Evolutionary conservation across 495 filamentous ascomycete species (phyloP).

Genomic region (Penicillium simplicissimum): DNA sequence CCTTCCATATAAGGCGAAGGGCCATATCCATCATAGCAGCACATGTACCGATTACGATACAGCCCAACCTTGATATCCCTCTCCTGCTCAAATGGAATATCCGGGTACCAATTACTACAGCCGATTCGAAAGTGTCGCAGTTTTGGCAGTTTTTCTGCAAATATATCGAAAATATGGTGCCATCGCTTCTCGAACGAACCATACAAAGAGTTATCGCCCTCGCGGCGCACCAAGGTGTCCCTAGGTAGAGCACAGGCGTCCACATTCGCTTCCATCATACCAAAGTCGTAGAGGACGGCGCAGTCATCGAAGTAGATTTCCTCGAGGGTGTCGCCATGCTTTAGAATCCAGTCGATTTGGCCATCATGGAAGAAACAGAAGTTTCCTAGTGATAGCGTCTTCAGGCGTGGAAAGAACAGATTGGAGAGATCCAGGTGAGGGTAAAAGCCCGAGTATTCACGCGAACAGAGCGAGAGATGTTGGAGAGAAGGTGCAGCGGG

Average conservation of each 20-base stretch:
- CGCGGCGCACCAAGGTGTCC: background rate
- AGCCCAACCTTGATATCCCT: conserved; percentile 9
- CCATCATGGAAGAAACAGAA: conserved; percentile 29
- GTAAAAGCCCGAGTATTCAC: conserved; percentile 23
- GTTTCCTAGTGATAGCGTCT: conserved; percentile 25
- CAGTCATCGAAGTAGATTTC: conserved; percentile 24
- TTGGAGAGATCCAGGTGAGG: conserved; percentile 19
- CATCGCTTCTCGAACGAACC: conserved; percentile 10
- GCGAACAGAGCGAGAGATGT: conserved; percentile 29
- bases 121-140: conserved; percentile 12
- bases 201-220: background rate
- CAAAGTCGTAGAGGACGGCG: conserved; percentile 13
- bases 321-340: conserved; percentile 14
- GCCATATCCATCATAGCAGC: conserved; percentile 4
- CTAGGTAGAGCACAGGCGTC: conserved; percentile 6
- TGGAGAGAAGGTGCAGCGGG: conserved; percentile 21
- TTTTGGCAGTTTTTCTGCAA: conserved; percentile 9
- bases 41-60: conserved; percentile 7
- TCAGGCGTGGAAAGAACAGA: conserved; percentile 26
- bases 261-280: conserved; percentile 12
- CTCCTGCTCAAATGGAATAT: conserved; percentile 13
- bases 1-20: conserved; percentile 8
- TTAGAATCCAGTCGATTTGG: conserved; percentile 26
- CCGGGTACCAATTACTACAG: conserved; percentile 3
- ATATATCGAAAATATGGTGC: conserved; percentile 15